Base-by-base conservation (phyloP, 1,284 basidiomycete species). In the Trichosporon coremiiforme region DNA sequence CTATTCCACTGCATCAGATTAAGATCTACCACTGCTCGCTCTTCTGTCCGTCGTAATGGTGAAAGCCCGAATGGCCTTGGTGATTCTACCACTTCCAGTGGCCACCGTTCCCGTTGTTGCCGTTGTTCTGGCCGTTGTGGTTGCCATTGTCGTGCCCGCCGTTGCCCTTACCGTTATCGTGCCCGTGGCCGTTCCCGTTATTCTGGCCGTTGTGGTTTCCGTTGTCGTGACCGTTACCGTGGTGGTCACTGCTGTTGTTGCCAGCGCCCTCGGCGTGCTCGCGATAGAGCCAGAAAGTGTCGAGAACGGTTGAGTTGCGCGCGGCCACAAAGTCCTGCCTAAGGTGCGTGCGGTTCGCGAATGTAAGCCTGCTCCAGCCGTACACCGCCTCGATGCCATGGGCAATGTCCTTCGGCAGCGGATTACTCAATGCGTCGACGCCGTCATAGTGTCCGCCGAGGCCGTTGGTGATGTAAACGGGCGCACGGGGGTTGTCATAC, bases 401-500 rank as follows among this genome's bases (percentile, higher is more conserved):
- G 15, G 67, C 71, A 33, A 77, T 76, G 69, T 74, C 74, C 12
- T 22, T 57, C 1, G 78, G 78, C 10, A 76, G 72, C 1, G 73
- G 72, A 20, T 65, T 60, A 64, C 72, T 71, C 25, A 80, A 68
- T 12, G 33, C 33, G 66, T 79, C 78, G 33, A 81, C 71, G 29
- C 79, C 80, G 73, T 82, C 80, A 63, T 75, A 76, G 68, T 78
- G 75, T 6, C 82, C 82, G 4, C 80, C 79, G 5, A 76, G 72
- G 41, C 82, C 82, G 69, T 79, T 80, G 63, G 80, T 75, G 67
- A 82, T 79, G 69, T 76, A 75, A 20, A 69, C 65, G 0, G 80
- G 78, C 9, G 70, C 70, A 5, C 62, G 50, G 29, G 66, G 76
- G 76, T 71, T 77, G 70, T 76, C 66, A 71, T 73, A 73, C 38